A percentile compares a stretch with the other conserved stretches of the same genome.
These are phyloP conservation scores for Curvularia spicifera DNA, from an alignment of 2,329 filamentous ascomycete species.

Conservation along the genomic window DNA sequence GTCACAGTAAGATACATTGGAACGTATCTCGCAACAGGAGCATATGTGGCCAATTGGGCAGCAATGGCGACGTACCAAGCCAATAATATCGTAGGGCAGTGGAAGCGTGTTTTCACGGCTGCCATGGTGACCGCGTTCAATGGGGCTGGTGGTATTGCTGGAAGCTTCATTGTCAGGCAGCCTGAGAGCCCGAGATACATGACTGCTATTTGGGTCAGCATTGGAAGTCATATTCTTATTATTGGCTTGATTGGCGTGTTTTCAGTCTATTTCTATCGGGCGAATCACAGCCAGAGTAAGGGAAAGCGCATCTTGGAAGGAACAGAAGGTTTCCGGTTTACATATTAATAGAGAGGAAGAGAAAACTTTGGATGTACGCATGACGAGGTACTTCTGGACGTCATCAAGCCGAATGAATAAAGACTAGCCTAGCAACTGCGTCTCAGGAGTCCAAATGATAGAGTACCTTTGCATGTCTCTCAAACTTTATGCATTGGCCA, in stretches of 20 bases:
- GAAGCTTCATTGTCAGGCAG: slow-evolving; percentile 68
- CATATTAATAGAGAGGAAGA: slow-evolving; percentile 40
- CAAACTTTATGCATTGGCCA: slow-evolving; percentile 1
- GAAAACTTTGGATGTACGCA: slow-evolving; percentile 11
- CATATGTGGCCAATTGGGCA: slow-evolving; percentile 73
- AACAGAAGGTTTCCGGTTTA: slow-evolving; percentile 55
- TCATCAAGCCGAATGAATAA: not conserved
- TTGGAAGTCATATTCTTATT: slow-evolving; percentile 65
- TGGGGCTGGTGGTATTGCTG: slow-evolving; percentile 68
- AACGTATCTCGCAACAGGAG: slow-evolving; percentile 69
- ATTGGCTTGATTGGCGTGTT: slow-evolving; percentile 61
- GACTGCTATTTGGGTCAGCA: slow-evolving; percentile 72
- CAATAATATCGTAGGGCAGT: slow-evolving; percentile 61
- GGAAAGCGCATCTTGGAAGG: slow-evolving; percentile 61
- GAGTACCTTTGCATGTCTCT: not conserved
- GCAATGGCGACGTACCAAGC: slow-evolving; percentile 64
- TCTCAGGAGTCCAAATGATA: not conserved
- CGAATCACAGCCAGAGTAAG: slow-evolving; percentile 58
- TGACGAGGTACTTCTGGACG: not conserved
- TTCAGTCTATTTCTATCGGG: slow-evolving; percentile 60
- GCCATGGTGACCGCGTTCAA: slow-evolving; percentile 67
- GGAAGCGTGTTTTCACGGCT: slow-evolving; percentile 68
- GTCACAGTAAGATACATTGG: slow-evolving; percentile 69
- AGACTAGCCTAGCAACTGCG: not conserved
- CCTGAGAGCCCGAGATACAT: slow-evolving; percentile 67